A percentile compares a stretch with the other conserved stretches of the same genome.
Evolutionary conservation across 2,329 filamentous ascomycete species (phyloP).

Genomic region (Fusarium sp.): DNA sequence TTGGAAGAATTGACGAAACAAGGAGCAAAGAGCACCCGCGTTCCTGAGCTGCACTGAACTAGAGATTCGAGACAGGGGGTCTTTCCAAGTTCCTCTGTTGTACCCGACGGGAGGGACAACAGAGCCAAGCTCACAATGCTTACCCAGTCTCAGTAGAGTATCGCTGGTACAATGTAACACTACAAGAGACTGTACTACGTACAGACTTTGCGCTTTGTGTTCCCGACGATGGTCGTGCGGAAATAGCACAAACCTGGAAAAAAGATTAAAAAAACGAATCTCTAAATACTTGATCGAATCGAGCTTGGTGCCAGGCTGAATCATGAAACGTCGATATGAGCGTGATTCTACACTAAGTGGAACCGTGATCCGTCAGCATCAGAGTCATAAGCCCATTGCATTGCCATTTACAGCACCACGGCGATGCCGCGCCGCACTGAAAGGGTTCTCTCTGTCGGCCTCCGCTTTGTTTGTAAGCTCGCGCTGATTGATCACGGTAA

Average conservation of each 20-base stretch:
- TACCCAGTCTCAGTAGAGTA: not conserved
- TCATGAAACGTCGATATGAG: constrained; percentile 39
- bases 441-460: constrained; percentile 11
- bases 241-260: constrained; percentile 15
- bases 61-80: constrained; percentile 27
- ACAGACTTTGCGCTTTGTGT: not conserved
- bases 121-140: not conserved
- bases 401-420: constrained; percentile 23
- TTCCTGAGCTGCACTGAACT: constrained; percentile 30
- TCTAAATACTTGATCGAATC: constrained; percentile 10
- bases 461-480: constrained; percentile 31
- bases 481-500: constrained; percentile 12
- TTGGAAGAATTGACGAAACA: constrained; percentile 34
- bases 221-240: constrained; percentile 4
- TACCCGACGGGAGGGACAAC: constrained; percentile 4
- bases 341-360: constrained; percentile 23
- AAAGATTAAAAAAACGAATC: not conserved
- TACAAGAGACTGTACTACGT: not conserved
- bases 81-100: constrained; percentile 20
- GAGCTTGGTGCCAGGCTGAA: constrained; percentile 17
- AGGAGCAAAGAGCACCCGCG: constrained; percentile 32
- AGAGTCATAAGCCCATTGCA: not conserved
- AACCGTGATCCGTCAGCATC: constrained; percentile 7
- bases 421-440: constrained; percentile 28
- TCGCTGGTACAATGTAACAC: constrained; percentile 6